These are phyloP conservation scores for Sutorius eximius DNA, from an alignment of 1,284 basidiomycete species.

Conservation along the genomic window DNA sequence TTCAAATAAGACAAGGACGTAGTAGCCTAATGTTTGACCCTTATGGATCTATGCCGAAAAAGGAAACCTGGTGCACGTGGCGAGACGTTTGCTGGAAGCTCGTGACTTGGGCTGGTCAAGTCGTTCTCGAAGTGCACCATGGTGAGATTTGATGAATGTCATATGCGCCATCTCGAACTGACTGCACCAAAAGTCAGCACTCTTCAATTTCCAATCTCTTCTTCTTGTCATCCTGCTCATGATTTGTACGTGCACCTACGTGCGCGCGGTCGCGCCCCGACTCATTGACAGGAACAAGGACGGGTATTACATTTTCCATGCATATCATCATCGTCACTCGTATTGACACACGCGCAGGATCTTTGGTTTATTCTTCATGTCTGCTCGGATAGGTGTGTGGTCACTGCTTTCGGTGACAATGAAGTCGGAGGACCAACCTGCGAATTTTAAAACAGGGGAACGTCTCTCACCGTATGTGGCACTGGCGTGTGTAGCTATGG, in stretches of 20 bases:
- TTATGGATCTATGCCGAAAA: background rate
- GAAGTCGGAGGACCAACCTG: background rate
- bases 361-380: conserved; percentile 90
- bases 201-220: conserved; percentile 97
- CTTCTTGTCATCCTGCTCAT: conserved; percentile 90
- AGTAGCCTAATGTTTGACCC: background rate
- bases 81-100: too few relatives aligned
- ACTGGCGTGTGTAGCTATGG: conserved; percentile 81
- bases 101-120: background rate
- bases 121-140: conserved; percentile 3
- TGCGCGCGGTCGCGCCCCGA: conserved; percentile 85
- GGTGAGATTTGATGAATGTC: conserved; percentile 13
- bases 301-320: conserved; percentile 57
- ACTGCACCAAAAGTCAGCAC: conserved; percentile 71
- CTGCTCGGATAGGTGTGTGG: conserved; percentile 81
- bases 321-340: background rate
- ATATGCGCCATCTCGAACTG: background rate
- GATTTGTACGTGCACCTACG: conserved; percentile 97
- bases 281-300: conserved; percentile 93
- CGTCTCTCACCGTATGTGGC: conserved; percentile 83
- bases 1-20: background rate
- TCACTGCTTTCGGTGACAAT: background rate
- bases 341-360: conserved; percentile 53
- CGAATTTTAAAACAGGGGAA: conserved; percentile 54
- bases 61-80: conserved; percentile 10